Evolutionary conservation across 805 yeast genomes (phyloP).

Genomic region (Metschnikowia reukaufii): DNA sequence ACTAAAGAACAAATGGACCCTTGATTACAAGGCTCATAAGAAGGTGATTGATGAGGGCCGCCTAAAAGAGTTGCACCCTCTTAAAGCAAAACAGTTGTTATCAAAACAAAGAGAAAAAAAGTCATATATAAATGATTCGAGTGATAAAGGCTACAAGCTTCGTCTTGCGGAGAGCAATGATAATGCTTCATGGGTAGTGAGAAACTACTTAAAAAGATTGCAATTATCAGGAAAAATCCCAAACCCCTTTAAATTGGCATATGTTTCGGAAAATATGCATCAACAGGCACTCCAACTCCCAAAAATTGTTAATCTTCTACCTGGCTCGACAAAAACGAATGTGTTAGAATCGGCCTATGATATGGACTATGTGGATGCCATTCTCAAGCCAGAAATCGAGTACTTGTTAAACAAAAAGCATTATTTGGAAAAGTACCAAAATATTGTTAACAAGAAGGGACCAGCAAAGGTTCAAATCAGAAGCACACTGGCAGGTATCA

Average conservation of each 20-base stretch:
- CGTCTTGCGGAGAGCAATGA: conserved; percentile 16
- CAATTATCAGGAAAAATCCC: conserved; percentile 31
- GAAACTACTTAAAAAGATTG: conserved; percentile 29
- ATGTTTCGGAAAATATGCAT: conserved; percentile 19
- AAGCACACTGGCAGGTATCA: conserved; percentile 33
- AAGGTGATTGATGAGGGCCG: conserved; percentile 12
- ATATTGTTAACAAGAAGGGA: conserved; percentile 32
- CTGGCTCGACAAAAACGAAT: conserved; percentile 25
- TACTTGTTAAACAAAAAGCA: conserved; percentile 32
- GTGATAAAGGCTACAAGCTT: conserved; percentile 16
- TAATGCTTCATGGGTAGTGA: conserved; percentile 22
- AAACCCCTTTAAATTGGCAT: conserved; percentile 33
- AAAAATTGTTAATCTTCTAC: conserved; percentile 16
- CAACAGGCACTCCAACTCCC: conserved; percentile 15
- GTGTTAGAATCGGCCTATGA: conserved; percentile 33
- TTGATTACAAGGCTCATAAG: conserved; percentile 16
- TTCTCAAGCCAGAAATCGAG: conserved; percentile 36
- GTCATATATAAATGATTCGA: not conserved
- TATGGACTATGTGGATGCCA: conserved; percentile 29
- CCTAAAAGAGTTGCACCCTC: conserved; percentile 11
- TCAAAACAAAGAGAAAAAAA: conserved; percentile 6
- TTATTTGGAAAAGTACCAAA: conserved; percentile 21
- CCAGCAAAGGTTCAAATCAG: conserved; percentile 35
- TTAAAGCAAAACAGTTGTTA: conserved; percentile 12
- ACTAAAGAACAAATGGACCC: conserved; percentile 21